These are phyloP conservation scores for Aspergillus cavernicola DNA, from an alignment of 495 filamentous ascomycete species.

Conservation along the genomic window DNA sequence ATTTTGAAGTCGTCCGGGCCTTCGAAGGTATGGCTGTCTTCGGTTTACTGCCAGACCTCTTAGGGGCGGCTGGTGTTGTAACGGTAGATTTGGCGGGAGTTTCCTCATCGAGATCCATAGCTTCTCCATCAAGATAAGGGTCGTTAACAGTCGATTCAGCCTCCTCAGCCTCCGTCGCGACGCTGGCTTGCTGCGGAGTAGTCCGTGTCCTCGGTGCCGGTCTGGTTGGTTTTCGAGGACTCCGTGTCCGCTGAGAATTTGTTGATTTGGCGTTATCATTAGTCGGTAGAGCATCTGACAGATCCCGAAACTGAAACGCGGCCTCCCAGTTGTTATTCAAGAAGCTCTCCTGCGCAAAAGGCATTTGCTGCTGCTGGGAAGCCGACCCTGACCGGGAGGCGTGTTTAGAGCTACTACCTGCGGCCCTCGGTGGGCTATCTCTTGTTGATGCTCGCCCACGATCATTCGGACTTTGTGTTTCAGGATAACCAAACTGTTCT, in stretches of 20 bases:
- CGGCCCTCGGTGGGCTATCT: constrained; percentile 16
- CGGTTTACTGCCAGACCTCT: not conserved
- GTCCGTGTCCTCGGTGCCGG: constrained; percentile 25
- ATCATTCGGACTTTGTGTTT: constrained; percentile 32
- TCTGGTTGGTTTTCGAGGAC: constrained; percentile 34
- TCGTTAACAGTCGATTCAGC: constrained; percentile 27
- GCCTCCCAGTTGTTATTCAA: constrained; percentile 63
- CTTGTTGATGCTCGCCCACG: constrained; percentile 27
- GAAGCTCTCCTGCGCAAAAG: constrained; percentile 51
- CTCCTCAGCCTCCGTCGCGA: constrained; percentile 45
- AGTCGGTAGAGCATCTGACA: constrained; percentile 48
- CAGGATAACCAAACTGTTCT: constrained; percentile 47
- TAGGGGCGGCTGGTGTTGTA: constrained; percentile 6
- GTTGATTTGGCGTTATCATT: constrained; percentile 25
- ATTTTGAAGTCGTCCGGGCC: constrained; percentile 22
- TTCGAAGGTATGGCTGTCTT: constrained; percentile 17
- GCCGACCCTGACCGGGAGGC: constrained; percentile 18
- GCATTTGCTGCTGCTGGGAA: constrained; percentile 26
- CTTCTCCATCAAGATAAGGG: constrained; percentile 28
- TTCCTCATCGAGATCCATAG: constrained; percentile 52
- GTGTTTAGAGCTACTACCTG: constrained; percentile 13
- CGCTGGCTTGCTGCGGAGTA: constrained; percentile 32
- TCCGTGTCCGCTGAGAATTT: constrained; percentile 29
- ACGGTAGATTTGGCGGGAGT: constrained; percentile 14
- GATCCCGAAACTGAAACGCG: constrained; percentile 50